Conservation (phyloP, 1,139 yeast genomes). For the Casaregolazyma lundiana region DNA sequence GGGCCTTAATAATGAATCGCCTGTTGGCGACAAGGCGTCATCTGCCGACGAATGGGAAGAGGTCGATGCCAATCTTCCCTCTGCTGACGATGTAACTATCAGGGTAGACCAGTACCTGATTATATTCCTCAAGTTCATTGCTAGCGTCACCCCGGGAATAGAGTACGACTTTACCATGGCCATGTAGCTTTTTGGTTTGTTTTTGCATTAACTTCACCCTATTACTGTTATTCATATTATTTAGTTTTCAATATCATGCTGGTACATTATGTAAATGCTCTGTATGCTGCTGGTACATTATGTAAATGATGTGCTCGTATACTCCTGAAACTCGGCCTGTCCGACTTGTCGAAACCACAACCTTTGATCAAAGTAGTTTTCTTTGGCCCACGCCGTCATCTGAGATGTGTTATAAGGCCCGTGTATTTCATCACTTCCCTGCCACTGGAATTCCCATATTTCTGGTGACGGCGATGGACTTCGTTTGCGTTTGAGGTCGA, state of each 20-base stretch:
- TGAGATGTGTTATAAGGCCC: slow-evolving; percentile 58
- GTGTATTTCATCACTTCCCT: slow-evolving; percentile 44
- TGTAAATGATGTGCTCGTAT: slow-evolving; percentile 11
- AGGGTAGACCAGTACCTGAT: slow-evolving; percentile 88
- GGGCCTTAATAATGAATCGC: slow-evolving; percentile 35
- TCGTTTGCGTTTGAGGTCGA: slow-evolving; percentile 23
- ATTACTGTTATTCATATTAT: slow-evolving; percentile 4
- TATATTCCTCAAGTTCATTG: slow-evolving; percentile 85
- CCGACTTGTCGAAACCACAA: slow-evolving; percentile 44
- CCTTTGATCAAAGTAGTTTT: slow-evolving; percentile 48
- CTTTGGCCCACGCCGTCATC: slow-evolving; percentile 56
- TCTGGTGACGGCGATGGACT: slow-evolving; percentile 20
- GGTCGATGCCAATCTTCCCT: slow-evolving; percentile 22
- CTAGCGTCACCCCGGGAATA: slow-evolving; percentile 96
- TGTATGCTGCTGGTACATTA: slow-evolving; percentile 4
- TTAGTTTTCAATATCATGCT: not conserved
- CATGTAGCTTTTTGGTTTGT: slow-evolving; percentile 10
- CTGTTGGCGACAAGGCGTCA: slow-evolving; percentile 28
- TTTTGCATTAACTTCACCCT: not conserved
- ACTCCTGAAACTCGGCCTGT: slow-evolving; percentile 11
- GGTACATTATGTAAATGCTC: slow-evolving; percentile 10
- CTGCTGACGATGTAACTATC: slow-evolving; percentile 41
- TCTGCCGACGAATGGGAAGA: slow-evolving; percentile 38
- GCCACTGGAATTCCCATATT: slow-evolving; percentile 63
- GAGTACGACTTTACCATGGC: slow-evolving; percentile 97